These are phyloP conservation scores for Dothiorella sarmentorum DNA, from an alignment of 2,329 filamentous ascomycete genomes.

Conservation along the genomic window DNA sequence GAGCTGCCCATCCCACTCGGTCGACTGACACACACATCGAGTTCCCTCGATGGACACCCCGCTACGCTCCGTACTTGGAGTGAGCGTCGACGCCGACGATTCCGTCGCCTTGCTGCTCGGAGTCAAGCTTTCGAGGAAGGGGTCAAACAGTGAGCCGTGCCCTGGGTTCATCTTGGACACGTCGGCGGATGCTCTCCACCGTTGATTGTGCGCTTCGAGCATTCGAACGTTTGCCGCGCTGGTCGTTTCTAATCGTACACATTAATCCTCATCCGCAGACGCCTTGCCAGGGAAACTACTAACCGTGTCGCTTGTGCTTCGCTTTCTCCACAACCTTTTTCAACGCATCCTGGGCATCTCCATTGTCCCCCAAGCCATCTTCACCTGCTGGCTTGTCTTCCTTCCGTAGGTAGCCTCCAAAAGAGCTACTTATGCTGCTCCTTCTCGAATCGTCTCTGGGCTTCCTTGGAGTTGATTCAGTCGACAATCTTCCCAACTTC, in stretches of 20 bases:
- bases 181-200: slow-evolving; percentile 45
- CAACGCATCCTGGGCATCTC: slow-evolving; percentile 40
- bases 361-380: slow-evolving; percentile 13
- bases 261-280: neutral
- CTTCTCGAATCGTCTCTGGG: slow-evolving; percentile 23
- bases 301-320: slow-evolving; percentile 11
- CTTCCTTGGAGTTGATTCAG: neutral
- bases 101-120: slow-evolving; percentile 44
- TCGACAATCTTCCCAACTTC: slow-evolving; percentile 8
- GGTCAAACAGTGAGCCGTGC: slow-evolving; percentile 26
- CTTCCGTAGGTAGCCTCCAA: slow-evolving; percentile 20
- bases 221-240: slow-evolving; percentile 2
- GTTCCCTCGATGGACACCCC: slow-evolving; percentile 50
- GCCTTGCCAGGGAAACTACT: neutral
- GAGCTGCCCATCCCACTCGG: slow-evolving; percentile 51
- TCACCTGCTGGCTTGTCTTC: neutral
- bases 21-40: slow-evolving; percentile 56
- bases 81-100: slow-evolving; percentile 26
- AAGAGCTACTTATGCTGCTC: slow-evolving; percentile 33
- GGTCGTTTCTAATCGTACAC: neutral
- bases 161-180: slow-evolving; percentile 18
- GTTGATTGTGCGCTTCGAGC: slow-evolving; percentile 41
- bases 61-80: slow-evolving; percentile 53
- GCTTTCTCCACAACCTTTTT: slow-evolving; percentile 36
- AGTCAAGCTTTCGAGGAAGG: slow-evolving; percentile 40